A percentile compares a stretch with the other conserved stretches of the same genome.
Evolutionary conservation across 2,329 filamentous ascomycete genomes (phyloP).

Genomic region (Hypoxylon rubiginosum): DNA sequence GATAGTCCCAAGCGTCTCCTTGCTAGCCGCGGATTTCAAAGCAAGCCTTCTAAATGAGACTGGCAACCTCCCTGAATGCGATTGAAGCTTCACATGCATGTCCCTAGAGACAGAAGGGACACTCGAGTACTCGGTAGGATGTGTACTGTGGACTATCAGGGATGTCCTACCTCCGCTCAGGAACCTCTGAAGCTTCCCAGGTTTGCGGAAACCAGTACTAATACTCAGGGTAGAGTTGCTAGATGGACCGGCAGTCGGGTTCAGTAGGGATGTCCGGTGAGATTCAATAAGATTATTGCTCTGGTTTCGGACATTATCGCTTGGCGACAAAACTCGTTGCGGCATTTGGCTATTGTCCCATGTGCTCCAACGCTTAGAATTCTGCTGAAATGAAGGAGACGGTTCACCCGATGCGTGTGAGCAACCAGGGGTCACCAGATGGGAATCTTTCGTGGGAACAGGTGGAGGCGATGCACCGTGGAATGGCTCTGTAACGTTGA

Average conservation of each 20-base stretch:
- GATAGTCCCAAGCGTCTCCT: slow-evolving; percentile 64
- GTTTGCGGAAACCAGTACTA: slow-evolving; percentile 54
- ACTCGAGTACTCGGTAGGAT: slow-evolving; percentile 49
- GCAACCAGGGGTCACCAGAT: slow-evolving; percentile 16
- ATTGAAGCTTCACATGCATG: slow-evolving; percentile 54
- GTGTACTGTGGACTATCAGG: slow-evolving; percentile 52
- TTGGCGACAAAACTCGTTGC: slow-evolving; percentile 37
- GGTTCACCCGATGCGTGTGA: slow-evolving; percentile 22
- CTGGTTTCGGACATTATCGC: slow-evolving; percentile 37
- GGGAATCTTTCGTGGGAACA: slow-evolving; percentile 54
- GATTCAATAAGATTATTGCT: slow-evolving; percentile 37
- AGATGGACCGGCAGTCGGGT: slow-evolving; percentile 50
- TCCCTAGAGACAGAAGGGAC: slow-evolving; percentile 56
- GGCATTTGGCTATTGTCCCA: slow-evolving; percentile 24
- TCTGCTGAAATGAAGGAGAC: slow-evolving; percentile 29
- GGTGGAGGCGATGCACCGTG: slow-evolving; percentile 51
- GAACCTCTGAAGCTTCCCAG: slow-evolving; percentile 57
- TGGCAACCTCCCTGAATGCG: slow-evolving; percentile 53
- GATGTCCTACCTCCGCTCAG: slow-evolving; percentile 54
- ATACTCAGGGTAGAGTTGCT: slow-evolving; percentile 52
- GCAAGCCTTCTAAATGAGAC: slow-evolving; percentile 54
- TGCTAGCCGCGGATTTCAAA: slow-evolving; percentile 58
- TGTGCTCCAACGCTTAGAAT: slow-evolving; percentile 6
- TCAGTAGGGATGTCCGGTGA: slow-evolving; percentile 46
- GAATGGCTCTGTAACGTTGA: slow-evolving; percentile 16